Percentiles rank a stretch among this genome's conserved stretches.
Conservation (phyloP, 805 yeast genomes). For the Ogataea parapolymorpha region DNA sequence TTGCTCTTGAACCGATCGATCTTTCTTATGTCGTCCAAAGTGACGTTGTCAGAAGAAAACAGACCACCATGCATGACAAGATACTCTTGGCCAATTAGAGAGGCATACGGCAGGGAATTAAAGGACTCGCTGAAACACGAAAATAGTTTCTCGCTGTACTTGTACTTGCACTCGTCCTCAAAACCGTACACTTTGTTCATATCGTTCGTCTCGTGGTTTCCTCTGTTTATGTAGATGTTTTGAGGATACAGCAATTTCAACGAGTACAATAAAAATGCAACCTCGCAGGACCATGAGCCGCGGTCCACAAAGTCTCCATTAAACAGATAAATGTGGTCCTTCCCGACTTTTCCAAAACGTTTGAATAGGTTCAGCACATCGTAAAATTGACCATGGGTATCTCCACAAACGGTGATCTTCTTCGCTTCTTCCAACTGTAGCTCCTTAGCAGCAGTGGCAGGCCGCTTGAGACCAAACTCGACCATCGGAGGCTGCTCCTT, state of each 20-base stretch:
- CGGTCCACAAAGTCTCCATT: constrained; percentile 98
- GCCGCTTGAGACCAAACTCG: constrained; percentile 48
- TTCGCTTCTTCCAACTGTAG: constrained; percentile 33
- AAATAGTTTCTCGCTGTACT: constrained; percentile 77
- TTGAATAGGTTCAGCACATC: constrained; percentile 81
- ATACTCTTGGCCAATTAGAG: constrained; percentile 73
- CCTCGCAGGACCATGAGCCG: constrained; percentile 98
- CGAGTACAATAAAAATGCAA: constrained; percentile 74
- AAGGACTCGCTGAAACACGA: constrained; percentile 84
- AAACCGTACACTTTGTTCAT: constrained; percentile 98
- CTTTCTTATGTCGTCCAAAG: constrained; percentile 68
- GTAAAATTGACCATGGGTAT: constrained; percentile 95
- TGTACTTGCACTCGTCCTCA: constrained; percentile 91
- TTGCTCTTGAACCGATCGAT: constrained; percentile 61
- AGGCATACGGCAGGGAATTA: constrained; percentile 80
- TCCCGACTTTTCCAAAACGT: constrained; percentile 66
- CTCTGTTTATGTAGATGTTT: constrained; percentile 75
- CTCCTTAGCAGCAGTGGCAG: constrained; percentile 35
- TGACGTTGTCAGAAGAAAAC: constrained; percentile 71
- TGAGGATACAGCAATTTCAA: constrained; percentile 75
- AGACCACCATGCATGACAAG: constrained; percentile 95
- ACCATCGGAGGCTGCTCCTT: constrained; percentile 68
- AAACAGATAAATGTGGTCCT: constrained; percentile 73
- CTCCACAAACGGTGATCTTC: constrained; percentile 87
- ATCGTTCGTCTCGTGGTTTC: constrained; percentile 94